Conservation (phyloP, 805 yeast species). For the Alloascoidea hylecoeti region DNA sequence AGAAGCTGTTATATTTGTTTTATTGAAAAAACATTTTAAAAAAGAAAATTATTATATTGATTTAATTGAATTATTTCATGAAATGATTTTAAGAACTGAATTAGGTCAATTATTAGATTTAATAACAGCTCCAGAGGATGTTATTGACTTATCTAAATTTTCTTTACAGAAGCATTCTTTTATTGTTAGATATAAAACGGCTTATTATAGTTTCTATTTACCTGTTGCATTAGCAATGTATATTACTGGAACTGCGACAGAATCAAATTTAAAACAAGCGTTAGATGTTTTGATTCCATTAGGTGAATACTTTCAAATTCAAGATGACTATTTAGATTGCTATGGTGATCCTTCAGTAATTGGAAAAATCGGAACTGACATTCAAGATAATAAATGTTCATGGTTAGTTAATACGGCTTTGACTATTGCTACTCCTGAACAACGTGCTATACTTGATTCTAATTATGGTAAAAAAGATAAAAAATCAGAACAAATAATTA, state of each 20-base stretch:
- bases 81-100: constrained; percentile 94
- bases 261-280: constrained; percentile 74
- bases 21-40: constrained; percentile 82
- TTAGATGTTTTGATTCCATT: constrained; percentile 79
- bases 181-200: constrained; percentile 93
- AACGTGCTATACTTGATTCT: constrained; percentile 67
- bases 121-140: constrained; percentile 94
- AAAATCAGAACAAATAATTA: constrained; percentile 51
- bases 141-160: constrained; percentile 78
- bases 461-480: constrained; percentile 83
- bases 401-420: constrained; percentile 96
- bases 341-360: constrained; percentile 95
- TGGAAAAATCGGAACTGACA: constrained; percentile 98
- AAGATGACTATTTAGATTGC: constrained; percentile 93
- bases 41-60: constrained; percentile 76
- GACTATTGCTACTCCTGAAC: constrained; percentile 61
- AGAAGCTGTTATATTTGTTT: constrained; percentile 83
- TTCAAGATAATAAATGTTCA: constrained; percentile 95
- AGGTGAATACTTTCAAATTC: constrained; percentile 98
- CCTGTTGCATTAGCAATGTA: constrained; percentile 97
- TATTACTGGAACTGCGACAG: constrained; percentile 67
- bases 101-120: constrained; percentile 91
- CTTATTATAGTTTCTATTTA: constrained; percentile 90
- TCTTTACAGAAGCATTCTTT: constrained; percentile 83
- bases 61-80: constrained; percentile 87